A percentile compares a stretch with the other conserved stretches of the same genome.
Evolutionary conservation across 148 eudicot genomes (phyloP).

Genomic region (Chenopodium berlandieri): DNA sequence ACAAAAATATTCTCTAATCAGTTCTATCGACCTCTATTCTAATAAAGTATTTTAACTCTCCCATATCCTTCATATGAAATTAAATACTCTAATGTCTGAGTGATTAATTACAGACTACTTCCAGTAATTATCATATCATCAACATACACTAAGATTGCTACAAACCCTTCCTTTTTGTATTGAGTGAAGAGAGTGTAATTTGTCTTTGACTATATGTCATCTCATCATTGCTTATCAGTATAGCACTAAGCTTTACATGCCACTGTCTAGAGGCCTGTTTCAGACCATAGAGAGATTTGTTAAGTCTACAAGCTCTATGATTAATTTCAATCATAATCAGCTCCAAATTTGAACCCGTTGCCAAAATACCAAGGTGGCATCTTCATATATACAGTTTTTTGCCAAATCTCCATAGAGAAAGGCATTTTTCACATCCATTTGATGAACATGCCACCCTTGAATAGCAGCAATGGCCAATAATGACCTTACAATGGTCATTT

Average conservation of each 20-base stretch:
- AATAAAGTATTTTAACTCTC: too few species aligned
- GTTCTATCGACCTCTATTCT: too few species aligned
- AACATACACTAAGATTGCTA: background rate
- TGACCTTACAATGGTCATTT: background rate
- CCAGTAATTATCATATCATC: background rate
- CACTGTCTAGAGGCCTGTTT: background rate
- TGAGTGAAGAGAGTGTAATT: background rate
- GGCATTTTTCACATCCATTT: constrained; percentile 15
- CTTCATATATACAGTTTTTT: background rate
- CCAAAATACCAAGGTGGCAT: background rate
- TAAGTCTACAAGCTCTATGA: background rate
- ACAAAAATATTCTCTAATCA: too few species aligned
- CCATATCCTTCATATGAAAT: background rate
- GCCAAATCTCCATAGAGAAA: background rate
- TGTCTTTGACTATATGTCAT: background rate
- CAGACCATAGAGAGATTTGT: background rate
- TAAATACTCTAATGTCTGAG: background rate
- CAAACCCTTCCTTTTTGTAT: background rate
- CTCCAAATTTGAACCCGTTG: too few species aligned
- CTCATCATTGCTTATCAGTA: background rate
- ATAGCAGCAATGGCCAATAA: background rate
- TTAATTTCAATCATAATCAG: too few species aligned
- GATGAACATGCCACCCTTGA: background rate
- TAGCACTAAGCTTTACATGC: background rate
- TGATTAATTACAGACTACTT: too few species aligned